Conservation (phyloP, 305 asterid genomes). For the Striga hermonthica region DNA sequence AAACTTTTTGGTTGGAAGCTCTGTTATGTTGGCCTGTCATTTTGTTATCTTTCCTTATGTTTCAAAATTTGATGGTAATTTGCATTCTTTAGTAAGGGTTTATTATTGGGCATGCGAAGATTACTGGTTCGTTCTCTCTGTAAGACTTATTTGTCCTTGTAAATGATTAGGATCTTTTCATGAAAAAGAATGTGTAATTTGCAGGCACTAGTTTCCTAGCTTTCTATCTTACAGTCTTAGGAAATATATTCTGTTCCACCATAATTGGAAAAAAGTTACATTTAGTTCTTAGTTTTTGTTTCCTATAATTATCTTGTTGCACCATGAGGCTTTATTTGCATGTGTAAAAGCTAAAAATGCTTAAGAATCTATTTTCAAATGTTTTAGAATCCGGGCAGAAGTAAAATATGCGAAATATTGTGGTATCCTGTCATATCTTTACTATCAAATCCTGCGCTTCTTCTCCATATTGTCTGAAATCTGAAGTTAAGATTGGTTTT, state of each 20-base stretch:
- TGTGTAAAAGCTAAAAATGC: background rate
- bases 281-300: no score
- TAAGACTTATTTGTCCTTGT: no score
- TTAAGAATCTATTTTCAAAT: background rate
- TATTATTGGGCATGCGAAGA: background rate
- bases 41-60: background rate
- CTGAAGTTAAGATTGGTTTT: background rate
- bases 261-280: background rate
- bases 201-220: background rate
- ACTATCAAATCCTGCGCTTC: slow-evolving; percentile 4
- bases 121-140: no score
- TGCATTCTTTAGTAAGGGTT: slow-evolving; percentile 5
- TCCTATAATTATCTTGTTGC: background rate
- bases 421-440: slow-evolving; percentile 13
- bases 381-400: slow-evolving; percentile 5
- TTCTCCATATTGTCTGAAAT: background rate
- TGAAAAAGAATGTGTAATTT: background rate
- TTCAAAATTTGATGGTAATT: slow-evolving; percentile 3
- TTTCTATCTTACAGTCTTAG: slow-evolving; percentile 5
- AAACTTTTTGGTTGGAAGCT: background rate
- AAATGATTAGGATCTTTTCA: no score
- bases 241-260: slow-evolving; percentile 3
- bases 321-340: slow-evolving; percentile 6
- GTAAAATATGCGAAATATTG: background rate
- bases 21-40: slow-evolving; percentile 5